Percentiles rank a stretch among this genome's conserved stretches.
Conservation (phyloP, 805 yeast species). For the Pichia heedii region DNA sequence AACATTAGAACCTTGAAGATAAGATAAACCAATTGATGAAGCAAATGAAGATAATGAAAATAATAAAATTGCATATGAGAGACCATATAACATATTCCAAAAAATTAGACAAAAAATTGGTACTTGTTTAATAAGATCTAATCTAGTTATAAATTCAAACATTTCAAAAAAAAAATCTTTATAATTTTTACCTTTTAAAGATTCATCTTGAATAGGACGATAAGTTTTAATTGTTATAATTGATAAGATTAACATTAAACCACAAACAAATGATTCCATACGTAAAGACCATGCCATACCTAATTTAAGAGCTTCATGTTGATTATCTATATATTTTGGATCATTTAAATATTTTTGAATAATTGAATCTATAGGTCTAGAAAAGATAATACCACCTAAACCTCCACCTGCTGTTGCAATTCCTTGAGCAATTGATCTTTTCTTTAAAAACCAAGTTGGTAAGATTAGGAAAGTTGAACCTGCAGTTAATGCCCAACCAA, state of each 20-base stretch:
- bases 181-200: constrained; percentile 11
- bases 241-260: constrained; percentile 14
- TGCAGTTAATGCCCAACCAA: constrained; percentile 35
- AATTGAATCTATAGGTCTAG: constrained; percentile 34
- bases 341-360: constrained; percentile 25
- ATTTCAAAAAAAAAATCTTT: constrained; percentile 16
- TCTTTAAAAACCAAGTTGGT: constrained; percentile 42
- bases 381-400: constrained; percentile 41
- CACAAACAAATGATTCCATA: constrained; percentile 30
- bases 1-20: constrained; percentile 36
- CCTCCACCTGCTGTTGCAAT: constrained; percentile 44
- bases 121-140: constrained; percentile 10
- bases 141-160: constrained; percentile 9
- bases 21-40: constrained; percentile 37
- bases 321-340: constrained; percentile 28
- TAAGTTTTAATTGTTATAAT: constrained; percentile 18
- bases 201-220: constrained; percentile 15
- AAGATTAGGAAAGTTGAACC: constrained; percentile 28
- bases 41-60: constrained; percentile 43
- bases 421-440: constrained; percentile 40
- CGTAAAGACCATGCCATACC: constrained; percentile 35
- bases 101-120: constrained; percentile 21
- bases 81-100: constrained; percentile 21
- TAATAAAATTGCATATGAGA: constrained; percentile 29
- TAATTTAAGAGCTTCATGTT: constrained; percentile 2